Evolutionary conservation across 495 filamentous ascomycete genomes (phyloP).

Genomic region (Xylaria curta): DNA sequence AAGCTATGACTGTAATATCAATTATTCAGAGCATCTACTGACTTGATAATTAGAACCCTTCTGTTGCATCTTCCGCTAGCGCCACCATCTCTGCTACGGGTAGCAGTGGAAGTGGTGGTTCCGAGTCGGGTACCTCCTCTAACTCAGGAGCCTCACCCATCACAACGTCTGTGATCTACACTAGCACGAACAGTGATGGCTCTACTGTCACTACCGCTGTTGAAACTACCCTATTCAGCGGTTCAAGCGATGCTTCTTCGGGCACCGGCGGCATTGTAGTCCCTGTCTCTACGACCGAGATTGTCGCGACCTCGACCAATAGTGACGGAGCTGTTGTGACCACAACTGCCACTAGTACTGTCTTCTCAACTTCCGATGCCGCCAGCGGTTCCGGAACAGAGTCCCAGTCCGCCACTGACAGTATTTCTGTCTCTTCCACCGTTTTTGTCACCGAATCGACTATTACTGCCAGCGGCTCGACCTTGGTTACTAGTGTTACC

Average conservation of each 20-base stretch:
- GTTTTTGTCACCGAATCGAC: conserved; percentile 34
- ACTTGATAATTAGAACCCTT: conserved; percentile 13
- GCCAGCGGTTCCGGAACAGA: conserved; percentile 32
- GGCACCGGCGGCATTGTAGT: conserved; percentile 18
- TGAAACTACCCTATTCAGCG: conserved; percentile 9
- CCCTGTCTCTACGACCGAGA: conserved; percentile 38
- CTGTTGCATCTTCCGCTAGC: conserved; percentile 26
- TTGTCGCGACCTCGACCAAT: conserved; percentile 40
- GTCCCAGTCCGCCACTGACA: conserved; percentile 34
- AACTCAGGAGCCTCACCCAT: conserved; percentile 34
- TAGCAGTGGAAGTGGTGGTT: not conserved
- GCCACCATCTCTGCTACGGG: conserved; percentile 33
- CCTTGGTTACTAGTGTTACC: conserved; percentile 35
- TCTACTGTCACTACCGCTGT: conserved; percentile 19
- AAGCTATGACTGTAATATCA: not conserved
- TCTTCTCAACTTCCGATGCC: conserved; percentile 28
- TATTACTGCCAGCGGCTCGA: conserved; percentile 45
- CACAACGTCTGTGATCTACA: conserved; percentile 23
- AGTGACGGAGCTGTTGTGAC: conserved; percentile 36
- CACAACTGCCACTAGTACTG: conserved; percentile 37
- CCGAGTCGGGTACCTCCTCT: conserved; percentile 22
- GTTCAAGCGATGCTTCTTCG: conserved; percentile 4
- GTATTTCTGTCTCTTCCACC: conserved; percentile 32
- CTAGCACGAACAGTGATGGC: conserved; percentile 26
- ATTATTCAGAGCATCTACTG: not conserved